A percentile compares a stretch with the other conserved stretches of the same genome.
Evolutionary conservation across 331 rosid species (phyloP).

Genomic region (Quercus tomentella): DNA sequence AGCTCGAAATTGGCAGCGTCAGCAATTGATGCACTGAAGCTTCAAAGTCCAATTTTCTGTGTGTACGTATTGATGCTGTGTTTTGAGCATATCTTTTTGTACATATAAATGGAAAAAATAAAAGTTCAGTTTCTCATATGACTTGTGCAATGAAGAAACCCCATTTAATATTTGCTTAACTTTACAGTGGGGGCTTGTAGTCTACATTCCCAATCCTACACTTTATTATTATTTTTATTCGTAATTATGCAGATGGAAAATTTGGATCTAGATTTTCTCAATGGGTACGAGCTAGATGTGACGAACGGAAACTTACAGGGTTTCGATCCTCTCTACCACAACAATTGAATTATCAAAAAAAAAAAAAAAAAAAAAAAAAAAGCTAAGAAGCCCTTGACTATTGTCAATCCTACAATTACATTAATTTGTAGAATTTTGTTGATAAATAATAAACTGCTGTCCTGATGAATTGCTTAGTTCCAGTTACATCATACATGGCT

Average conservation of each 20-base stretch:
- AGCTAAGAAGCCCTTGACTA: too few relatives aligned
- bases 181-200: background rate
- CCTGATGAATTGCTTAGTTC: too few relatives aligned
- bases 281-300: too few relatives aligned
- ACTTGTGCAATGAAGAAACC: background rate
- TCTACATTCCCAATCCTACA: background rate
- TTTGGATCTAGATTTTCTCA: too few relatives aligned
- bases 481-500: too few relatives aligned
- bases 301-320: too few relatives aligned
- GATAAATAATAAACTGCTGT: too few relatives aligned
- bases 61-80: background rate
- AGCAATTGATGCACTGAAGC: background rate
- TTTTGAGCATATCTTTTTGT: background rate
- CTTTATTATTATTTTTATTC: background rate
- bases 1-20: background rate
- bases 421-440: too few relatives aligned
- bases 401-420: too few relatives aligned
- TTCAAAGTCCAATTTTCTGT: background rate
- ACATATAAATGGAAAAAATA: background rate
- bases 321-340: too few relatives aligned
- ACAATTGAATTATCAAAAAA: too few relatives aligned
- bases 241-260: background rate
- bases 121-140: background rate
- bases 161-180: background rate
- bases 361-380: too few relatives aligned